Evolutionary conservation across 176 grass and related monocot species (phyloP).

Genomic region (Pontederia crassipes): DNA sequence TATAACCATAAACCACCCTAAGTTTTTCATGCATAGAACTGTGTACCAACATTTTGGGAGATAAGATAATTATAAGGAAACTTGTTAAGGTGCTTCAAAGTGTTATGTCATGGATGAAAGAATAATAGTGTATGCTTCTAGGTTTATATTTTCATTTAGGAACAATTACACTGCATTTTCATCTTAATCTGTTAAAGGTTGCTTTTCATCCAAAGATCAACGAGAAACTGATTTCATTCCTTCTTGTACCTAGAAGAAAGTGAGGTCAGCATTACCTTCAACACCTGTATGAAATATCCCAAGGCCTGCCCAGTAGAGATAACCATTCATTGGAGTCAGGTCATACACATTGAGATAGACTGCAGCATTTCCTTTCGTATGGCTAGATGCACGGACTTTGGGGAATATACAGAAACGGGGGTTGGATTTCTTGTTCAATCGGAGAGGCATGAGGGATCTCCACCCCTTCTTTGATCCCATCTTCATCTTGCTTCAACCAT

Average conservation of each 20-base stretch:
- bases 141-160: no score
- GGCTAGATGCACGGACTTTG: conserved; percentile 51
- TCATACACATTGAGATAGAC: conserved; percentile 99
- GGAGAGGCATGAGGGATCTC: conserved; percentile 76
- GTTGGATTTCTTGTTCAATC: conserved; percentile 58
- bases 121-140: no score
- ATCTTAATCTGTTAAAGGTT: no score
- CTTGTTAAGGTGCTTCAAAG: no score
- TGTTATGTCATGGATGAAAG: no score
- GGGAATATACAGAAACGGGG: conserved; percentile 75
- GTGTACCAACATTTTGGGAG: no score
- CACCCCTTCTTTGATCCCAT: conserved; percentile 69
- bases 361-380: conserved; percentile 49
- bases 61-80: no score
- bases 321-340: conserved; percentile 92
- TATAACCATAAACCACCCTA: no score
- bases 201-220: no score
- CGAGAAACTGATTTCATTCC: background rate
- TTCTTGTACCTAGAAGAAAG: background rate
- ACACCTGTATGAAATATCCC: conserved; percentile 96
- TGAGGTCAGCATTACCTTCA: conserved; percentile 58
- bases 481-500: conserved; percentile 58
- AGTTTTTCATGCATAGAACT: no score
- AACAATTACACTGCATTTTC: no score
- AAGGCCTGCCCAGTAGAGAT: conserved; percentile 93